phyloP scores from a whole-genome alignment of 805 yeast species.

The Danielozyma ontarioensis region DNA sequence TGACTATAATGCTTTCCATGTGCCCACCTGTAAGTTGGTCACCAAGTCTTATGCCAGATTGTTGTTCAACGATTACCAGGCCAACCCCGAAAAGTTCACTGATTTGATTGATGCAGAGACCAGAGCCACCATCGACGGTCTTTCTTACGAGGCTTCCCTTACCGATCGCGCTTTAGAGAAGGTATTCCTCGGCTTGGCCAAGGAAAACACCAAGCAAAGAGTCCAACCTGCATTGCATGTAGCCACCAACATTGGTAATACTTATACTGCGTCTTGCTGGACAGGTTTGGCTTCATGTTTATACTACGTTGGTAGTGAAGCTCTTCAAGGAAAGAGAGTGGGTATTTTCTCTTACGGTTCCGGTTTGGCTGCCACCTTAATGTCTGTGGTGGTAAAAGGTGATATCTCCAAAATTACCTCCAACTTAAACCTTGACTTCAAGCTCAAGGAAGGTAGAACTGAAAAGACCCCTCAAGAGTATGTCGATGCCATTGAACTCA shows the following conservation, averaged over 20 bases:
- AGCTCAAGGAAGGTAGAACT: slow-evolving; percentile 59
- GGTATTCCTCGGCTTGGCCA: slow-evolving; percentile 72
- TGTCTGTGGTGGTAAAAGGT: slow-evolving; percentile 73
- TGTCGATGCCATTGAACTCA: slow-evolving; percentile 71
- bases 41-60: slow-evolving; percentile 89
- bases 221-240: slow-evolving; percentile 77
- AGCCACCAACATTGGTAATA: slow-evolving; percentile 96
- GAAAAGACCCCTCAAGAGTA: slow-evolving; percentile 72
- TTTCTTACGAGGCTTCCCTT: slow-evolving; percentile 73
- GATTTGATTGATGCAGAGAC: slow-evolving; percentile 42
- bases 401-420: slow-evolving; percentile 67
- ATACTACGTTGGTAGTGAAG: slow-evolving; percentile 66
- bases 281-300: slow-evolving; percentile 80
- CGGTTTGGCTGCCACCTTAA: slow-evolving; percentile 90
- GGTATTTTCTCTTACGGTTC: slow-evolving; percentile 97
- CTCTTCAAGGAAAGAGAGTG: slow-evolving; percentile 76
- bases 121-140: slow-evolving; percentile 43
- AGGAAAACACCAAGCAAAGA: slow-evolving; percentile 60
- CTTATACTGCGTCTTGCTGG: slow-evolving; percentile 94
- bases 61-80: slow-evolving; percentile 78
- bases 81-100: slow-evolving; percentile 57
- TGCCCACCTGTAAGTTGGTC: slow-evolving; percentile 95
- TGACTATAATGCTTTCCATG: slow-evolving; percentile 95
- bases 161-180: slow-evolving; percentile 81
- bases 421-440: slow-evolving; percentile 61